A percentile compares a stretch with the other conserved stretches of the same genome.
Conservation (phyloP, 176 grass and related monocot genomes). For the Musa beccarii region DNA sequence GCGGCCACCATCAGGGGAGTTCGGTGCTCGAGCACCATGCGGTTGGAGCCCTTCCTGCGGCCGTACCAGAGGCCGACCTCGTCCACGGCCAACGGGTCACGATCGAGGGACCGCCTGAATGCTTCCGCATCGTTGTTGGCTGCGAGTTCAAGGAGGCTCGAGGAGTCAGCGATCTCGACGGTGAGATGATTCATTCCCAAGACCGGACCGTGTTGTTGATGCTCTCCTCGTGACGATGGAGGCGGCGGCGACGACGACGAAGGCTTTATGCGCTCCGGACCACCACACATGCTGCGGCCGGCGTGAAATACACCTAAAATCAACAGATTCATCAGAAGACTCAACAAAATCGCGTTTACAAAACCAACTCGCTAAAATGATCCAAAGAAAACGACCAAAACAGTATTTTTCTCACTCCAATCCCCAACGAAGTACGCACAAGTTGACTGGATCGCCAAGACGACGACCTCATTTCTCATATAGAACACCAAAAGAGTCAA, state of each 20-base stretch:
- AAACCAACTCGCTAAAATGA: too few species aligned
- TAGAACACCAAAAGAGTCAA: too few species aligned
- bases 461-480: too few species aligned
- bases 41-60: constrained; percentile 2
- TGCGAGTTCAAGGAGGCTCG: constrained; percentile 53
- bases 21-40: constrained; percentile 33
- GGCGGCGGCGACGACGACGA: neutral
- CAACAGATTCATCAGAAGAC: too few species aligned
- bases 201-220: neutral
- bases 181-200: neutral
- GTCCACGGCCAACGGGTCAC: constrained; percentile 27
- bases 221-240: neutral
- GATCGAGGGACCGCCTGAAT: constrained; percentile 20
- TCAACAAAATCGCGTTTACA: too few species aligned
- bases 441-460: too few species aligned
- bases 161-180: neutral
- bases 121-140: constrained; percentile 43
- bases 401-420: too few species aligned
- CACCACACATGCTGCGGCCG: too few species aligned
- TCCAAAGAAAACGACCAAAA: too few species aligned
- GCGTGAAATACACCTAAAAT: too few species aligned
- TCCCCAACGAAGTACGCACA: too few species aligned
- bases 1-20: constrained; percentile 83
- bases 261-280: too few species aligned
- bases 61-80: constrained; percentile 22